Conservation (phyloP, 2,329 filamentous ascomycete species). For the Sporothrix curviconia region DNA sequence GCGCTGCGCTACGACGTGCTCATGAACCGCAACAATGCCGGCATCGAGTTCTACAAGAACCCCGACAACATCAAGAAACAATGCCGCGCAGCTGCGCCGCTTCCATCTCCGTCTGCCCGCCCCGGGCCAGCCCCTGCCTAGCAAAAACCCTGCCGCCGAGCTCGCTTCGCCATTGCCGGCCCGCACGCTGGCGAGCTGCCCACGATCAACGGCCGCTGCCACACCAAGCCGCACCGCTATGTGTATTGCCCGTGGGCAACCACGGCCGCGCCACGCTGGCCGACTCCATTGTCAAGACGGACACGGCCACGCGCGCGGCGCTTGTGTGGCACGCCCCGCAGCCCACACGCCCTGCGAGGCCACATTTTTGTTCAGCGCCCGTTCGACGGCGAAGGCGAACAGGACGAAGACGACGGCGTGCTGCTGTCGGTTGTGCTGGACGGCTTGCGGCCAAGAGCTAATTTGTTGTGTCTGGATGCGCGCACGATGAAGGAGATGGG, state of each 20-base stretch:
- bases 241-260: slow-evolving; percentile 51
- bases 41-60: slow-evolving; percentile 37
- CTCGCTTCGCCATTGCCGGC: slow-evolving; percentile 41
- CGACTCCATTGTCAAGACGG: slow-evolving; percentile 60
- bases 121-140: too few relatives aligned
- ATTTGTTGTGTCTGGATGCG: slow-evolving; percentile 60
- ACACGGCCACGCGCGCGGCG: slow-evolving; percentile 46
- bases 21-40: slow-evolving; percentile 43
- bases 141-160: too few relatives aligned
- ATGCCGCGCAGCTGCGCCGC: too few relatives aligned
- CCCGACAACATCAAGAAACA: slow-evolving; percentile 33
- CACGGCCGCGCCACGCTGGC: slow-evolving; percentile 54
- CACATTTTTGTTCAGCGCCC: slow-evolving; percentile 57
- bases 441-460: slow-evolving; percentile 52
- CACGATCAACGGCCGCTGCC: slow-evolving; percentile 54
- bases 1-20: slow-evolving; percentile 65
- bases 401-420: slow-evolving; percentile 57
- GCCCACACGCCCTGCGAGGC: slow-evolving; percentile 64
- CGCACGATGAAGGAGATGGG: slow-evolving; percentile 57
- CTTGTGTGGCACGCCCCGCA: slow-evolving; percentile 46
- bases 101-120: not conserved
- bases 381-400: slow-evolving; percentile 31
- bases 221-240: slow-evolving; percentile 50
- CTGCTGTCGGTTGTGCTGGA: slow-evolving; percentile 59
- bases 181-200: slow-evolving; percentile 58